Evolutionary conservation across 1,284 basidiomycete genomes (phyloP).

Genomic region (Ustilago shanxiensis): DNA sequence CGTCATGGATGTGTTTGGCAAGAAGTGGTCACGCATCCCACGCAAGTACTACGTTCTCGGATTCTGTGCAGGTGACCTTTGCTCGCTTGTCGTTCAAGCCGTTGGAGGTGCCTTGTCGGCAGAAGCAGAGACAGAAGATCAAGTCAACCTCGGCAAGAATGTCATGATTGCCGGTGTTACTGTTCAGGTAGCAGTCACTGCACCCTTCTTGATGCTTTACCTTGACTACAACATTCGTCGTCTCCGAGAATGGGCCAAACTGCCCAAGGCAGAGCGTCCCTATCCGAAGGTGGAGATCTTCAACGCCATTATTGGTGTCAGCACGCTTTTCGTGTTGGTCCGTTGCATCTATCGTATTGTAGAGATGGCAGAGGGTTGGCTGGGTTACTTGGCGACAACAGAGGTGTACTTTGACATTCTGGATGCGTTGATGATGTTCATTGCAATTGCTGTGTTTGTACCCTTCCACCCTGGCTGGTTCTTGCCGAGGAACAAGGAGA

Average conservation of each 20-base stretch:
- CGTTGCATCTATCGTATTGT: slow-evolving; percentile 55
- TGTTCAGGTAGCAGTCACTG: slow-evolving; percentile 45
- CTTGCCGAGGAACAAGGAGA: slow-evolving; percentile 26
- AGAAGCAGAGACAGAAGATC: slow-evolving; percentile 19
- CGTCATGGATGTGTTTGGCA: slow-evolving; percentile 48
- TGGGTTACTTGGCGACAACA: slow-evolving; percentile 39
- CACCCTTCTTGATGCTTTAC: slow-evolving; percentile 41
- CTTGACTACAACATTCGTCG: slow-evolving; percentile 51
- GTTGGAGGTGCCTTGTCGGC: slow-evolving; percentile 46
- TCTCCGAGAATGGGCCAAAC: slow-evolving; percentile 31
- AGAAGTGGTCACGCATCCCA: slow-evolving; percentile 45
- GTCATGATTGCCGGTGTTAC: slow-evolving; percentile 52
- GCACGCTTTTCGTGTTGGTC: slow-evolving; percentile 42
- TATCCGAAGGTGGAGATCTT: slow-evolving; percentile 35
- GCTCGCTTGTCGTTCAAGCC: slow-evolving; percentile 47
- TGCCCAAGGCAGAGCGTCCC: slow-evolving; percentile 20
- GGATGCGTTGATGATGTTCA: slow-evolving; percentile 45
- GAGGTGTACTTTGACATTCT: slow-evolving; percentile 45
- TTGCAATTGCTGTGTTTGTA: slow-evolving; percentile 47
- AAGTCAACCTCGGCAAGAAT: slow-evolving; percentile 26
- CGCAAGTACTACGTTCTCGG: slow-evolving; percentile 45
- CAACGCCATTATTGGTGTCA: slow-evolving; percentile 32
- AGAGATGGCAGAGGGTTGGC: slow-evolving; percentile 52
- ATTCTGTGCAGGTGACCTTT: slow-evolving; percentile 45
- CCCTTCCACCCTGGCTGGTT: slow-evolving; percentile 42